Conservation (phyloP, 257 asterid species). For the Salvia hispanica region DNA sequence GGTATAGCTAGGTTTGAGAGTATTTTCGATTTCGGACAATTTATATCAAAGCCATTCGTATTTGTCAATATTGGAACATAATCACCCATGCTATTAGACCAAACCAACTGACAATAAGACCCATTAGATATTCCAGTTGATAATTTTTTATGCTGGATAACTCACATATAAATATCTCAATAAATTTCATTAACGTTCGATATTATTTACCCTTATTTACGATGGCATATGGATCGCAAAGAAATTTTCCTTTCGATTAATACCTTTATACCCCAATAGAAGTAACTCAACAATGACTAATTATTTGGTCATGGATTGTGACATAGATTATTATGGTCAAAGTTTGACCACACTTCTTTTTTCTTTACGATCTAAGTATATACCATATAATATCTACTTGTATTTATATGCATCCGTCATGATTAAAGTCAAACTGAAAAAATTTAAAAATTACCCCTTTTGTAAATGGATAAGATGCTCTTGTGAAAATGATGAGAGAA, state of each 20-base stretch:
- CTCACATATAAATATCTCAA: too few species aligned
- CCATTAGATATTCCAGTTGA: too few species aligned
- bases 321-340: conserved; percentile 36
- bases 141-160: too few species aligned
- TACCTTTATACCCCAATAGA: background rate
- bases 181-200: too few species aligned
- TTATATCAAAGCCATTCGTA: too few species aligned
- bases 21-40: too few species aligned
- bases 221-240: background rate
- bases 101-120: too few species aligned
- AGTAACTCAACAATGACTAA: background rate
- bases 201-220: too few species aligned
- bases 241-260: conserved; percentile 11
- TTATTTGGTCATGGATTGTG: conserved; percentile 26
- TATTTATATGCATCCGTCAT: conserved; percentile 22
- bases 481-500: conserved; percentile 32
- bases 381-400: conserved; percentile 7
- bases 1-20: too few species aligned
- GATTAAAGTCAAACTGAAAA: conserved; percentile 38
- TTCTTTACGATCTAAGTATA: background rate
- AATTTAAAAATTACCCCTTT: conserved; percentile 24
- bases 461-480: conserved; percentile 38
- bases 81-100: too few species aligned
- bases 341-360: conserved; percentile 35
- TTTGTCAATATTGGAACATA: too few species aligned